phyloP scores from a whole-genome alignment of 2,329 filamentous ascomycete species.

The Colletotrichum aenigma region DNA sequence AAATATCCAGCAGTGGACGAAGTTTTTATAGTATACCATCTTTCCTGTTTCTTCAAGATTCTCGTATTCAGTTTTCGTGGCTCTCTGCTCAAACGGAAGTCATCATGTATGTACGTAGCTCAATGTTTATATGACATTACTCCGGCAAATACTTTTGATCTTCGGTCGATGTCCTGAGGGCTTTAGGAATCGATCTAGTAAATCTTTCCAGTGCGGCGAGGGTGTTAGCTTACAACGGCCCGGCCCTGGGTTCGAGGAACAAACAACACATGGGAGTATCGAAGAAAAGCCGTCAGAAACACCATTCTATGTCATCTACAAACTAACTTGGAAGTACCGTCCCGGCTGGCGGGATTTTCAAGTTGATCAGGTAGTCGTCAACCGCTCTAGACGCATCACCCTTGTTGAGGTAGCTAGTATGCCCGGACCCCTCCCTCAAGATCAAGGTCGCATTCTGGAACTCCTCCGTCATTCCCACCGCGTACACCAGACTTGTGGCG shows the following conservation, averaged over 20 bases:
- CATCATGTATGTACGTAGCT: not conserved
- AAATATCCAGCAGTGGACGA: not conserved
- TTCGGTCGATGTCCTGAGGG: not conserved
- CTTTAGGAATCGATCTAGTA: not conserved
- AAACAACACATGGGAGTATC: not conserved
- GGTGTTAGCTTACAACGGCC: not conserved
- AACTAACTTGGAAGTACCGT: not conserved
- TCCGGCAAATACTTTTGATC: not conserved
- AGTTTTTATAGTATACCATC: not conserved
- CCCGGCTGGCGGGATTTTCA: slow-evolving; percentile 2
- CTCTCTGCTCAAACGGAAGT: not conserved
- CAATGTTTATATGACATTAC: not conserved
- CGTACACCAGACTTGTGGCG: slow-evolving; percentile 6
- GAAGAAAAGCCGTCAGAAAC: fast-evolving
- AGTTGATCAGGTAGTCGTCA: not conserved
- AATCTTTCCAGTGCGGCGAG: not conserved
- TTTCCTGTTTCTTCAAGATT: not conserved
- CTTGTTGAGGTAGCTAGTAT: slow-evolving; percentile 1
- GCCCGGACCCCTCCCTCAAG: slow-evolving; percentile 7
- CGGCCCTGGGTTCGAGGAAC: not conserved
- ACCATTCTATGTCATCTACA: not conserved
- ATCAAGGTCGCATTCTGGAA: not conserved
- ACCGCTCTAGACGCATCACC: slow-evolving; percentile 3
- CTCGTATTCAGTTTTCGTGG: not conserved
- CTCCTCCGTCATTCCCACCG: slow-evolving; percentile 5